Conservation (phyloP, 108 stramenopile genomes). For the Cyclotella baltica region DNA sequence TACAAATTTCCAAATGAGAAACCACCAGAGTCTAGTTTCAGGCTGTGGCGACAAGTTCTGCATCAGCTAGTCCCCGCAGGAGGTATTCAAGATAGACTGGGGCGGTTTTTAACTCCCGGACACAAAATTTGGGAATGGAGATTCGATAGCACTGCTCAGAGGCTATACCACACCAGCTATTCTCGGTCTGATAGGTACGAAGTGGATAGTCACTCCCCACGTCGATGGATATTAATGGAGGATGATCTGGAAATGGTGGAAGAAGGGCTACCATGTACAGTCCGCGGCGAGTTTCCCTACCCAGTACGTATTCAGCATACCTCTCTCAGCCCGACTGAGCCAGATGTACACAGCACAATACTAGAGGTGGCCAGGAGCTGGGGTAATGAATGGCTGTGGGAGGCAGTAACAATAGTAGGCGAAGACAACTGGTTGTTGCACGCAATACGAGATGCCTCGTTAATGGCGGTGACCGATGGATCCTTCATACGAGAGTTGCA, state of each 20-base stretch:
- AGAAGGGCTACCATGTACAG: not conserved
- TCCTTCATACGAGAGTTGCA: not conserved
- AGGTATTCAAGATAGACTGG: not conserved
- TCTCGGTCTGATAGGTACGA: not conserved
- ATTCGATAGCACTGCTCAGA: not conserved
- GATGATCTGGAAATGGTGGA: not conserved
- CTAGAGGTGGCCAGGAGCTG: not conserved
- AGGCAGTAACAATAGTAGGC: not conserved
- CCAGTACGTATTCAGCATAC: not conserved
- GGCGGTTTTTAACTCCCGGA: not conserved
- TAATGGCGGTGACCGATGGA: not conserved
- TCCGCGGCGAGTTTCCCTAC: not conserved
- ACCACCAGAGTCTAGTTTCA: not conserved
- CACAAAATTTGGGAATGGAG: conserved; percentile 10
- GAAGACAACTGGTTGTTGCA: not conserved
- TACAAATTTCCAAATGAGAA: not conserved
- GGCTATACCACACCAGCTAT: not conserved
- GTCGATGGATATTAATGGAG: not conserved
- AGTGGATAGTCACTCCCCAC: not conserved
- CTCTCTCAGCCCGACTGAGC: not conserved
- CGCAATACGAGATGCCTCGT: not conserved
- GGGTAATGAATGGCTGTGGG: conserved; percentile 6
- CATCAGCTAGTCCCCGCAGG: conserved; percentile 5
- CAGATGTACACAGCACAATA: not conserved
- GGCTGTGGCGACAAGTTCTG: conserved; percentile 1